Conservation (phyloP, 805 yeast species). For the Metschnikowia vanudenii region DNA sequence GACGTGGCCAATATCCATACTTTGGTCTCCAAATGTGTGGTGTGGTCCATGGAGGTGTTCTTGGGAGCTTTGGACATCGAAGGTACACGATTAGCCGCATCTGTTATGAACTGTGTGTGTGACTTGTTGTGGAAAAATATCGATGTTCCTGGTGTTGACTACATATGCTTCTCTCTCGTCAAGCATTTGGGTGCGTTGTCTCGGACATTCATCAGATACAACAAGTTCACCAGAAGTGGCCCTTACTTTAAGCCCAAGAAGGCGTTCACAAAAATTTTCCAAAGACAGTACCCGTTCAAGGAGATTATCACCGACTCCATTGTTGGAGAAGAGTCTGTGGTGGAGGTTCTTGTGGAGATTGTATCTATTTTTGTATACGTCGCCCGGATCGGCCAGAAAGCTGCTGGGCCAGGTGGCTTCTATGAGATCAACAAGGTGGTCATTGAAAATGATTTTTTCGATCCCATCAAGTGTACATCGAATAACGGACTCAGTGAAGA, state of each 20-base stretch:
- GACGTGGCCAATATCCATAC: constrained; percentile 23
- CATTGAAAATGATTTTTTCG: constrained; percentile 38
- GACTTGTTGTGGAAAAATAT: constrained; percentile 36
- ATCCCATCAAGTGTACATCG: constrained; percentile 41
- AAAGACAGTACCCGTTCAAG: constrained; percentile 60
- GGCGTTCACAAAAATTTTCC: constrained; percentile 68
- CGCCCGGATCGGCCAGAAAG: constrained; percentile 47
- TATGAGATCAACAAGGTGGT: constrained; percentile 35
- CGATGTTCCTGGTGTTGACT: constrained; percentile 25
- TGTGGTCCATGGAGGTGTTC: constrained; percentile 60
- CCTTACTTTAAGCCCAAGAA: constrained; percentile 57
- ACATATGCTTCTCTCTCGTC: constrained; percentile 47
- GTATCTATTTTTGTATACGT: constrained; percentile 58
- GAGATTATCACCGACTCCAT: constrained; percentile 70
- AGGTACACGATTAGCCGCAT: constrained; percentile 61
- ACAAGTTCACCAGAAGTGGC: constrained; percentile 47
- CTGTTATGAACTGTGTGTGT: constrained; percentile 53
- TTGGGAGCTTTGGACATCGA: constrained; percentile 53
- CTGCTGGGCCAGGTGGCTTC: constrained; percentile 45
- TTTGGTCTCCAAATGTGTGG: constrained; percentile 47
- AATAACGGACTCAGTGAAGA: constrained; percentile 45
- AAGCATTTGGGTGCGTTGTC: constrained; percentile 57
- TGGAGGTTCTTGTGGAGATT: constrained; percentile 71
- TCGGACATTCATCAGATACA: constrained; percentile 49
- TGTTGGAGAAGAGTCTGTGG: constrained; percentile 64